These are phyloP conservation scores for Nigrograna mackinnonii DNA, from an alignment of 2,329 filamentous ascomycete species.

Conservation along the genomic window DNA sequence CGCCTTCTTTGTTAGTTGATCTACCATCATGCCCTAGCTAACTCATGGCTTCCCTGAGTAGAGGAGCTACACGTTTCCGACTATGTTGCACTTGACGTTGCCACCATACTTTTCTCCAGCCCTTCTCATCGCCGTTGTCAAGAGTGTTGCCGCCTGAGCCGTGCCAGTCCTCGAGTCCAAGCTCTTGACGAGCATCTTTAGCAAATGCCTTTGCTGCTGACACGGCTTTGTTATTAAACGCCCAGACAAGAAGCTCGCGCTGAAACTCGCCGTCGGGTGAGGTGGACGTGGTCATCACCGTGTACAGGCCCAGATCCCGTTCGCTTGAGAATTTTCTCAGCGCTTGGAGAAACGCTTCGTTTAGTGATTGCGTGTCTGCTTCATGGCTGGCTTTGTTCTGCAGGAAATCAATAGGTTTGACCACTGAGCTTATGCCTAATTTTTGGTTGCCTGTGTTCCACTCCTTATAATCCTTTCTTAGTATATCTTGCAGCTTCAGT, in stretches of 20 bases:
- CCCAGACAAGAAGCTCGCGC: conserved; percentile 72
- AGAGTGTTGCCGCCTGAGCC: conserved; percentile 51
- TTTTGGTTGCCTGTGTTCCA: conserved; percentile 61
- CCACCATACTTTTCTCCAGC: conserved; percentile 66
- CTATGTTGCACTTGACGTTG: conserved; percentile 65
- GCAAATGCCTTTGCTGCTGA: conserved; percentile 61
- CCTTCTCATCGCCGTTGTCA: conserved; percentile 31
- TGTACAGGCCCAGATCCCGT: conserved; percentile 63
- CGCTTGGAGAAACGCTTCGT: conserved; percentile 50
- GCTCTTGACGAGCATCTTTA: conserved; percentile 44
- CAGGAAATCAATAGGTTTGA: conserved; percentile 66
- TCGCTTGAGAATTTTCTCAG: conserved; percentile 60
- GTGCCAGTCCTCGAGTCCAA: conserved; percentile 62
- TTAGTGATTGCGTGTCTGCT: conserved; percentile 18
- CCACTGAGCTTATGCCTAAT: conserved; percentile 70
- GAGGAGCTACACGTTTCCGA: conserved; percentile 65
- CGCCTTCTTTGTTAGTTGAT: no score
- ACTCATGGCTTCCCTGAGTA: conserved; percentile 55
- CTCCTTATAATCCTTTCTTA: conserved; percentile 84
- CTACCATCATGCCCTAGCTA: no score
- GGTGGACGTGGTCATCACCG: conserved; percentile 71
- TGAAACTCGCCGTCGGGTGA: conserved; percentile 58
- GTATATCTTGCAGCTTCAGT: conserved; percentile 66
- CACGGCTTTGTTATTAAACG: conserved; percentile 53
- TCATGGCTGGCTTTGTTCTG: conserved; percentile 55